A percentile compares a stretch with the other conserved stretches of the same genome.
Evolutionary conservation across 306 rosid genomes (phyloP).

Genomic region (Castanopsis chinensis): DNA sequence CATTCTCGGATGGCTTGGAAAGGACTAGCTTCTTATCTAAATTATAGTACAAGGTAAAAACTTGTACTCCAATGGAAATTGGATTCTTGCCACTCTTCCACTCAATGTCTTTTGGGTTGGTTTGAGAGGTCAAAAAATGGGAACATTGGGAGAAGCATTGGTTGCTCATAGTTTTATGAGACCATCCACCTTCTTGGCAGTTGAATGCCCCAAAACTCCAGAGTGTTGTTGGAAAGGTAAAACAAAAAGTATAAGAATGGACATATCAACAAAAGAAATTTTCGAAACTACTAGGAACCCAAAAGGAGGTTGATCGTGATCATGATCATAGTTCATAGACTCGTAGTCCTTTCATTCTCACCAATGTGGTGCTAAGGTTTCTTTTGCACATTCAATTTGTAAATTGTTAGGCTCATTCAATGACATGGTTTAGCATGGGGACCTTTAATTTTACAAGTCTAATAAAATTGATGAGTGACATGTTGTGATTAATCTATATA

Average conservation of each 20-base stretch:
- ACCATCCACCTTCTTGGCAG: conserved; percentile 99
- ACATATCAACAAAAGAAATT: no score
- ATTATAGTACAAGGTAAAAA: conserved; percentile 61
- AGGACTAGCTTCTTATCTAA: conserved; percentile 63
- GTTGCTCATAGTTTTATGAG: conserved; percentile 59
- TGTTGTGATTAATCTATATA: no score
- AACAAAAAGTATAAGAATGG: neutral
- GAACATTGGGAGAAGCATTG: conserved; percentile 65
- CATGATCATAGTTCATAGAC: no score
- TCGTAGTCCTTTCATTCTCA: no score
- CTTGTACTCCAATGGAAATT: conserved; percentile 43
- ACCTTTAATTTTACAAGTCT: neutral
- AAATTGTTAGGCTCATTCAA: no score
- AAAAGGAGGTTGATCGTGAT: no score
- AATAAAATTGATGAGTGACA: no score
- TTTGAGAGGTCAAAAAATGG: conserved; percentile 51
- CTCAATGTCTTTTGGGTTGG: conserved; percentile 61
- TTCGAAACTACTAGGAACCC: no score
- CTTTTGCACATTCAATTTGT: no score
- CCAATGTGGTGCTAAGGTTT: no score
- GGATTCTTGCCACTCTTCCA: conserved; percentile 74
- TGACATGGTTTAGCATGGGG: no score
- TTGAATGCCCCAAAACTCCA: conserved; percentile 94
- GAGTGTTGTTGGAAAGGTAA: conserved; percentile 37
- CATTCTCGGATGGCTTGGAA: conserved; percentile 37